These are phyloP conservation scores for Viscum album DNA, from an alignment of 177 flowering plant species.

Conservation along the genomic window DNA sequence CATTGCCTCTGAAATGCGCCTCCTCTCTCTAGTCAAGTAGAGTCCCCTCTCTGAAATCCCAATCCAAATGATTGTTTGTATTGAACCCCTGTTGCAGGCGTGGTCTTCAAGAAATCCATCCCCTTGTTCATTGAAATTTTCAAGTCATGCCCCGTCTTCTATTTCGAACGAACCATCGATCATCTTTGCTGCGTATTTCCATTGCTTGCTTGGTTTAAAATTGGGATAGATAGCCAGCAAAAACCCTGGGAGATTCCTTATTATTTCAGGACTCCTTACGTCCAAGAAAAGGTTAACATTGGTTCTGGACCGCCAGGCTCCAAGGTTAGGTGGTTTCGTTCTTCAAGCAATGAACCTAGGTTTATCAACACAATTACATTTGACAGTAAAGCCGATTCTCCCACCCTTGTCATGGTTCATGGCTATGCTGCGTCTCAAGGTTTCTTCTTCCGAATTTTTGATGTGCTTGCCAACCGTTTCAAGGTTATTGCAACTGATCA, in stretches of 20 bases:
- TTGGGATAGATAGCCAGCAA: no score
- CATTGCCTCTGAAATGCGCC: constrained; percentile 80
- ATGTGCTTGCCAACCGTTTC: constrained; percentile 69
- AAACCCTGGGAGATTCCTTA: no score
- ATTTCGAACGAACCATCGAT: no score
- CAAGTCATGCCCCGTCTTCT: no score
- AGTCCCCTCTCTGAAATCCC: constrained; percentile 3
- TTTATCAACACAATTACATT: constrained; percentile 85
- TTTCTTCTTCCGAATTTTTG: constrained; percentile 86
- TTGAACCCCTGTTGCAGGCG: no score
- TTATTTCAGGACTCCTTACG: constrained; percentile 61
- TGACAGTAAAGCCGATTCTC: constrained; percentile 56
- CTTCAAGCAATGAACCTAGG: constrained; percentile 58
- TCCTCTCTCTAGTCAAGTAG: constrained; percentile 79
- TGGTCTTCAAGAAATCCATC: no score
- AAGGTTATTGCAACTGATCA: constrained; percentile 83
- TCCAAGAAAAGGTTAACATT: constrained; percentile 66
- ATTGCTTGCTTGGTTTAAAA: no score
- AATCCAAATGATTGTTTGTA: neutral
- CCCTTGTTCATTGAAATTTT: no score
- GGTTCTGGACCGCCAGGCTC: constrained; percentile 97
- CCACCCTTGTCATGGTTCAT: constrained; percentile 91
- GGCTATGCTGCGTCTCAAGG: constrained; percentile 96
- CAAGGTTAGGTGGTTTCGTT: constrained; percentile 74
- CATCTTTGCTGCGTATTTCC: no score